A percentile compares a stretch with the other conserved stretches of the same genome.
These are phyloP conservation scores for Trametes meyenii DNA, from an alignment of 768 basidiomycete species.

Conservation along the genomic window DNA sequence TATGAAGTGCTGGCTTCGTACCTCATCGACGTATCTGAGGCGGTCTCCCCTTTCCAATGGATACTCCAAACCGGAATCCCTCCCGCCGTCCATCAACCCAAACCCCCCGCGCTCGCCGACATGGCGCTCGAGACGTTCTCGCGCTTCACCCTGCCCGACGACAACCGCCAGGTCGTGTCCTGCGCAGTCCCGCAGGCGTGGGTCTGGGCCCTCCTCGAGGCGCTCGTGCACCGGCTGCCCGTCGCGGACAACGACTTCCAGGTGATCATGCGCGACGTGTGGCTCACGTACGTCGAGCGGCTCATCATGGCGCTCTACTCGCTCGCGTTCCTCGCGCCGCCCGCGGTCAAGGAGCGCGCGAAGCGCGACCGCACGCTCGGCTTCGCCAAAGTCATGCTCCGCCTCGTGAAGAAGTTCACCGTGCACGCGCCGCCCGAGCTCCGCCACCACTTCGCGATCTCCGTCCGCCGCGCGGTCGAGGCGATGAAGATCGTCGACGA, in stretches of 20 bases:
- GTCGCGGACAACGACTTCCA: constrained; percentile 75
- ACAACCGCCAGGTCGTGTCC: constrained; percentile 75
- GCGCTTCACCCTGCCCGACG: constrained; percentile 74
- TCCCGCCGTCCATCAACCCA: constrained; percentile 36
- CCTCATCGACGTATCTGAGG: constrained; percentile 69
- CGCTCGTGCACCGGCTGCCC: constrained; percentile 84
- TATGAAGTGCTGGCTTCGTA: constrained; percentile 75
- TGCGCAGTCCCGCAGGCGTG: constrained; percentile 57
- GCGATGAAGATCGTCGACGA: constrained; percentile 80
- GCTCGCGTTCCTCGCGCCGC: constrained; percentile 80
- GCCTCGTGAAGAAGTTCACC: constrained; percentile 69
- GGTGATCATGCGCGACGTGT: constrained; percentile 58
- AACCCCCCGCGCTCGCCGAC: constrained; percentile 55
- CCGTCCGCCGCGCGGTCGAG: constrained; percentile 71
- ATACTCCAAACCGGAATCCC: constrained; percentile 55
- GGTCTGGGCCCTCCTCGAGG: constrained; percentile 64
- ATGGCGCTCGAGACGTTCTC: constrained; percentile 85
- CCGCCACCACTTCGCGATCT: constrained; percentile 54
- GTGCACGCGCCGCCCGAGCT: constrained; percentile 50
- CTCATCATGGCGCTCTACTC: constrained; percentile 82
- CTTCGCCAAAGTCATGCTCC: constrained; percentile 69
- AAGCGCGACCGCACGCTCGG: constrained; percentile 68
- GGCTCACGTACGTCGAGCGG: constrained; percentile 82
- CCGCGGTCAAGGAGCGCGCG: constrained; percentile 69
- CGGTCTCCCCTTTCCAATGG: constrained; percentile 61